Evolutionary conservation across 2,329 filamentous ascomycete genomes (phyloP).

Genomic region (Mollisia scopiformis): DNA sequence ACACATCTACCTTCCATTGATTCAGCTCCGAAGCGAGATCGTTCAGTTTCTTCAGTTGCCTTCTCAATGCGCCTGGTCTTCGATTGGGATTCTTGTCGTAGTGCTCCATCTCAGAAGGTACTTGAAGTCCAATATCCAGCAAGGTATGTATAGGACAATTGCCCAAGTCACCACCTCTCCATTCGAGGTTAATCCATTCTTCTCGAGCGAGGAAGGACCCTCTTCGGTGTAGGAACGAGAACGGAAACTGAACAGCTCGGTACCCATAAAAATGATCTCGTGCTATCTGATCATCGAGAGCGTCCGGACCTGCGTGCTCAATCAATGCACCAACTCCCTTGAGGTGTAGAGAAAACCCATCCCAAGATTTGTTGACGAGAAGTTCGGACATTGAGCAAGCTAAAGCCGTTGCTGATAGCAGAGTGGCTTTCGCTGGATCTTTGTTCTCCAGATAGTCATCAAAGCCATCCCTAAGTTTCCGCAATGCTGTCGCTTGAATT

Average conservation of each 20-base stretch:
- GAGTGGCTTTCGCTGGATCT: conserved; percentile 1
- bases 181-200: conserved; percentile 18
- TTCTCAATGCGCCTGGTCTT: neutral
- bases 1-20: conserved; percentile 14
- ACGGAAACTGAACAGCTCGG: conserved; percentile 11
- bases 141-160: conserved; percentile 10
- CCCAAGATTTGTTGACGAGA: conserved; percentile 22
- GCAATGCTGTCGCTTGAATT: conserved; percentile 15
- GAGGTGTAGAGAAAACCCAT: conserved; percentile 18
- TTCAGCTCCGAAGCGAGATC: conserved; percentile 11
- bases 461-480: conserved; percentile 21
- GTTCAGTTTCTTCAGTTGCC: conserved; percentile 13
- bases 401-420: conserved; percentile 21
- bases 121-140: conserved; percentile 17
- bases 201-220: conserved; percentile 11
- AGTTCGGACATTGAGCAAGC: conserved; percentile 20
- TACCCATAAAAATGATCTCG: conserved; percentile 17
- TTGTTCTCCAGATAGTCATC: conserved; percentile 15
- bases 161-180: conserved; percentile 6
- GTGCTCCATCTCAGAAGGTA: conserved; percentile 18
- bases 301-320: conserved; percentile 15
- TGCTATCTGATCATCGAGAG: neutral
- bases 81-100: conserved; percentile 11
- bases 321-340: conserved; percentile 22
- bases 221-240: conserved; percentile 11